phyloP scores from a whole-genome alignment of 768 basidiomycete genomes.

The Cantharellus cinnabarinus region DNA sequence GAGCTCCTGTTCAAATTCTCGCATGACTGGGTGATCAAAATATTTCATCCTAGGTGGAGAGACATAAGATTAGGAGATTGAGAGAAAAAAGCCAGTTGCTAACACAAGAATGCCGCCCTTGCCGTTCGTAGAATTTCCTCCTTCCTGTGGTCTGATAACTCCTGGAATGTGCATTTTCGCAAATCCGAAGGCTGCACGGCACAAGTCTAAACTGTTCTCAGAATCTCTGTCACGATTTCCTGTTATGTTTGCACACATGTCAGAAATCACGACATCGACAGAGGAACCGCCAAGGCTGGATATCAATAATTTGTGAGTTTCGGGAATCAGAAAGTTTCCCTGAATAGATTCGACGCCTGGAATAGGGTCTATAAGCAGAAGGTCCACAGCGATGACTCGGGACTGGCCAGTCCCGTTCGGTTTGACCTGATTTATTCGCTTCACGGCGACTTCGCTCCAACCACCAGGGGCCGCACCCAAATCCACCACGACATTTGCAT shows the following conservation, averaged over 20 bases:
- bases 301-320: slow-evolving; percentile 28
- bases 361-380: slow-evolving; percentile 53
- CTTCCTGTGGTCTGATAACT: slow-evolving; percentile 23
- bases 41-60: slow-evolving; percentile 47
- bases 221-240: slow-evolving; percentile 51
- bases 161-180: slow-evolving; percentile 22
- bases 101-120: slow-evolving; percentile 40
- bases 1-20: slow-evolving; percentile 37
- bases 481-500: slow-evolving; percentile 42
- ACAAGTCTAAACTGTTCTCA: slow-evolving; percentile 50
- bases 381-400: slow-evolving; percentile 56
- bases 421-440: slow-evolving; percentile 26
- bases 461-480: slow-evolving; percentile 86
- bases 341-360: slow-evolving; percentile 50
- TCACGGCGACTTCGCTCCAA: slow-evolving; percentile 74
- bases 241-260: slow-evolving; percentile 74
- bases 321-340: slow-evolving; percentile 52
- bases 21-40: slow-evolving; percentile 54
- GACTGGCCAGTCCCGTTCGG: background rate
- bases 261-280: slow-evolving; percentile 61
- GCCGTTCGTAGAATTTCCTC: slow-evolving; percentile 21
- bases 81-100: slow-evolving; percentile 5
- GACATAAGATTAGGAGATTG: background rate
- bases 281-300: slow-evolving; percentile 16
- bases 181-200: slow-evolving; percentile 52